A percentile compares a stretch with the other conserved stretches of the same genome.
Evolutionary conservation across 164 flowering plant species (phyloP).

Genomic region (Saururus chinensis): DNA sequence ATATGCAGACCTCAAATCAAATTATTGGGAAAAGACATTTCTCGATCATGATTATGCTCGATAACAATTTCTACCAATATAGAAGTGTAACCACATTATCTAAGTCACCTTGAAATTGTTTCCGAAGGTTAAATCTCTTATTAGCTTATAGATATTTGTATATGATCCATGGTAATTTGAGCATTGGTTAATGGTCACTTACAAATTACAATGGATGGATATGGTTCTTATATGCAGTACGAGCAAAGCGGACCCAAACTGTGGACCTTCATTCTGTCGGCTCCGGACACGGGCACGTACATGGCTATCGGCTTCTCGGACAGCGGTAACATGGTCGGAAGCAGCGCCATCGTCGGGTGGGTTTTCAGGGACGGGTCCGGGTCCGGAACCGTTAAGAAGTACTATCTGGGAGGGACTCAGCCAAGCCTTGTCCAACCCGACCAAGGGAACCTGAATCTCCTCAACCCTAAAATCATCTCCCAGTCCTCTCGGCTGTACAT

Average conservation of each 20-base stretch:
- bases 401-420: slow-evolving; percentile 27
- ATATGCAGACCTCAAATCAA: no score
- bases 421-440: slow-evolving; percentile 29
- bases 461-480: slow-evolving; percentile 10
- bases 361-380: slow-evolving; percentile 11
- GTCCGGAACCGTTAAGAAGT: slow-evolving; percentile 22
- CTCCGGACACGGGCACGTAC: slow-evolving; percentile 24
- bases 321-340: slow-evolving; percentile 36
- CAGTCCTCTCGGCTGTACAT: slow-evolving; percentile 30
- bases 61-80: no score
- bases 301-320: slow-evolving; percentile 39
- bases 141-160: no score
- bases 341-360: slow-evolving; percentile 46
- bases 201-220: no score
- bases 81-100: no score
- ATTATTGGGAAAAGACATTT: no score
- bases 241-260: slow-evolving; percentile 11
- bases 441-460: slow-evolving; percentile 32
- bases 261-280: slow-evolving; percentile 45
- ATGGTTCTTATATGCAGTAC: slow-evolving; percentile 28
- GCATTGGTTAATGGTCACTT: no score
- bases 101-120: no score
- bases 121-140: no score
- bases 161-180: no score
- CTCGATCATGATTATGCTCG: no score